Evolutionary conservation across 2,329 filamentous ascomycete species (phyloP), one percentile per base, ranked within the genome.

Genomic region (Fusarium domesticum): DNA sequence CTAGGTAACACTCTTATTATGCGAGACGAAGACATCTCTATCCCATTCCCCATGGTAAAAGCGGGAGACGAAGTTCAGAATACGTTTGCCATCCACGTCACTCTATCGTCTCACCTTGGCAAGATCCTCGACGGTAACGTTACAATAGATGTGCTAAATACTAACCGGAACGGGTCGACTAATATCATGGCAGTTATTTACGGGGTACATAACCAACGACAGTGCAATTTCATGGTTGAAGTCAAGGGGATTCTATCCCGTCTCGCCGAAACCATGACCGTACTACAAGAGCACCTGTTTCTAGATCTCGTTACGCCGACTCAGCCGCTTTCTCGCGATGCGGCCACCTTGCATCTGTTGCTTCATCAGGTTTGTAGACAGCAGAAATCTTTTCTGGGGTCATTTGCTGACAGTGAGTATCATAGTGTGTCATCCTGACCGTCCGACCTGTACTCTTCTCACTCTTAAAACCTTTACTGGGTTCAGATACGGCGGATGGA

Each of bases 111-210:
- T 18, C 47, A 56, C 17, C 16, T 55, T 2, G 53, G 53, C 14
- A 55, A 53, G 35, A 53, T 55, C 5, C 52, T 55, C 4, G 53
- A 53, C n/a, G 49, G 53, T 55, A n/a, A 44, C 16, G 38, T 15
- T 17, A 18, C 5, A 25, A 5, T 11, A 6, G 8, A 7, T 11
- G 6, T 15, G 5, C 18, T n/a, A 14, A 14, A 4, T 12, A 8
- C 14, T 45, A n/a, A 6, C 3, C 7, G 20, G 2, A 2, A 1
- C 8, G 4, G 12, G 15, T 19, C 5, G 35, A n/a, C 35, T 39
- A 7, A 45, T 25, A 28, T 3, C 2, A 18, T 17, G 15, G 6
- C 15, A 55, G 52, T 47, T 2, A 55, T 55, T 0, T 55, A 55
- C 20, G 49, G 53, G 16, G 41, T 41, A 12, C 49, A 43, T 10